Conservation (phyloP, 2,329 filamentous ascomycete species). For the Fusarium sp. region DNA sequence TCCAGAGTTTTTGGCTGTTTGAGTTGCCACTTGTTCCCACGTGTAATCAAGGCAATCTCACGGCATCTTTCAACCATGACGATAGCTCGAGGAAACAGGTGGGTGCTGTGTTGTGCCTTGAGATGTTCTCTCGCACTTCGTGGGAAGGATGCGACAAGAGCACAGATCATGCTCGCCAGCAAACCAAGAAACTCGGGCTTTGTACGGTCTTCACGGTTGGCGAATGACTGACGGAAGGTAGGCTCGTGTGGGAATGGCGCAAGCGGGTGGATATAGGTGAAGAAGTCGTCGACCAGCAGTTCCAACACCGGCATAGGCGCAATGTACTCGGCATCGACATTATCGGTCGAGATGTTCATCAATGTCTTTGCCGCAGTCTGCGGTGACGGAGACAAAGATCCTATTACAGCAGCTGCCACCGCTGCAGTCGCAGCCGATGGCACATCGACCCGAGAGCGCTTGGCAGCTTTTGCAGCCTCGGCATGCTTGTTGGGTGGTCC, state of each 20-base stretch:
- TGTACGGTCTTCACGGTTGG: constrained; percentile 70
- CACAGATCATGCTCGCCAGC: constrained; percentile 77
- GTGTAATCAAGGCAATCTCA: constrained; percentile 72
- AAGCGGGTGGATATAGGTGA: constrained; percentile 82
- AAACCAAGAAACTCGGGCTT: constrained; percentile 75
- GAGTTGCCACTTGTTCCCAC: constrained; percentile 63
- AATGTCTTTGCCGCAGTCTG: constrained; percentile 60
- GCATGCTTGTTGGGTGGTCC: constrained; percentile 68
- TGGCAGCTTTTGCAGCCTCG: constrained; percentile 64
- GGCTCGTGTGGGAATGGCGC: constrained; percentile 82
- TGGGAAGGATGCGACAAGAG: constrained; percentile 79
- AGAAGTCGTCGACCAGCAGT: constrained; percentile 81
- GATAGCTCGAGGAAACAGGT: constrained; percentile 73
- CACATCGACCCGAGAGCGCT: constrained; percentile 54
- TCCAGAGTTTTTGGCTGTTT: constrained; percentile 60
- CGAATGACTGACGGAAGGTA: constrained; percentile 76
- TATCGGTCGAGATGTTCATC: constrained; percentile 54
- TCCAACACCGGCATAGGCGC: constrained; percentile 74
- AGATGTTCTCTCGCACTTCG: constrained; percentile 75
- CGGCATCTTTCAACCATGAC: constrained; percentile 77
- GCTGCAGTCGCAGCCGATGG: constrained; percentile 20
- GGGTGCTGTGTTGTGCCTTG: constrained; percentile 69
- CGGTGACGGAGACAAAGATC: constrained; percentile 51
- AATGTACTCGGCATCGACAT: constrained; percentile 71
- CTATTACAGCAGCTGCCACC: constrained; percentile 30